phyloP scores from a whole-genome alignment of 306 rosid genomes.

The Vigna radiata region DNA sequence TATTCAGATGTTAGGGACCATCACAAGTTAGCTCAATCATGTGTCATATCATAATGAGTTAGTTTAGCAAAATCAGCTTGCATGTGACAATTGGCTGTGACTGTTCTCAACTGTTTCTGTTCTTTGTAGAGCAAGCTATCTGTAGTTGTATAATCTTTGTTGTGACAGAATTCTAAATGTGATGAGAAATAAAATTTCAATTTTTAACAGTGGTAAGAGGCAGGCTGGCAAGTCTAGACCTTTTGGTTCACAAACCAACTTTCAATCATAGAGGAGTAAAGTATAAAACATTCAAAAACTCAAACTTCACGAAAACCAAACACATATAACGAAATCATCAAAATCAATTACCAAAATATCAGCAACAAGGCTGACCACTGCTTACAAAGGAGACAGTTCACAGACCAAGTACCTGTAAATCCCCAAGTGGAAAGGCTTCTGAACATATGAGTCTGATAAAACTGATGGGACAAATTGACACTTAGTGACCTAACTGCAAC shows the following conservation, averaged over 20 bases:
- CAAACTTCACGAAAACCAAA: neutral
- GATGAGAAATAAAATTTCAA: neutral
- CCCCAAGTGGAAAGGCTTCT: slow-evolving; percentile 48
- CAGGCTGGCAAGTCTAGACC: neutral
- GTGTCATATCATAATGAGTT: too few species aligned
- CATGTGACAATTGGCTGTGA: too few species aligned
- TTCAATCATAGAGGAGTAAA: slow-evolving; percentile 7
- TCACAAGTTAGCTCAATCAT: neutral
- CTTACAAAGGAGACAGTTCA: slow-evolving; percentile 10
- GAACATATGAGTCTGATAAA: slow-evolving; percentile 27
- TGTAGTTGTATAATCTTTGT: too few species aligned
- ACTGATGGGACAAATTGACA: slow-evolving; percentile 24
- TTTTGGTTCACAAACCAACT: neutral
- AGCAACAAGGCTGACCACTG: neutral
- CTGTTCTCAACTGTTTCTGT: too few species aligned
- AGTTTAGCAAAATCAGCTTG: too few species aligned
- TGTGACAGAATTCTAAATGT: too few species aligned
- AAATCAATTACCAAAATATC: slow-evolving; percentile 29
- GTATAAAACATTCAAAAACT: slow-evolving; percentile 20
- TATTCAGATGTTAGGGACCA: neutral
- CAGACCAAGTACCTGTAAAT: slow-evolving; percentile 42
- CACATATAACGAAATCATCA: slow-evolving; percentile 2
- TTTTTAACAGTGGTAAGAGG: neutral
- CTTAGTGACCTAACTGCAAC: slow-evolving; percentile 49
- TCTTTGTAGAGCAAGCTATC: too few species aligned